Evolutionary conservation across 305 asterid species (phyloP).

Genomic region (Rubia occidens): DNA sequence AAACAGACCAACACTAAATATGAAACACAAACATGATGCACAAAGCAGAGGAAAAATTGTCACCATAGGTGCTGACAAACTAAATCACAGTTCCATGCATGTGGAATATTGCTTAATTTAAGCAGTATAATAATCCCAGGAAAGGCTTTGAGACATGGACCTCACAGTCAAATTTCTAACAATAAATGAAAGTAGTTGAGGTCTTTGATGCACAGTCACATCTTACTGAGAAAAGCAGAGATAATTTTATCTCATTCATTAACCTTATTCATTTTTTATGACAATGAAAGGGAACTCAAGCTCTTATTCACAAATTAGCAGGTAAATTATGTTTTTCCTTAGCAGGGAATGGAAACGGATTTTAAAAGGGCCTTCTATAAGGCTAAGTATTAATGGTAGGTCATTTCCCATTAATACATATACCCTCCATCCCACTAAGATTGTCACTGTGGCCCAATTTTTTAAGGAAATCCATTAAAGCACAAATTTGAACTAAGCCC

Average conservation of each 20-base stretch:
- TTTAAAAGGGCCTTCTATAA: background rate
- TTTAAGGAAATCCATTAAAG: background rate
- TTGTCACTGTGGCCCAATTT: background rate
- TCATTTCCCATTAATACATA: background rate
- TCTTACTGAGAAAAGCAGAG: background rate
- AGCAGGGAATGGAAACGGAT: background rate
- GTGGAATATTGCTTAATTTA: background rate
- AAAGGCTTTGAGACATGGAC: too few relatives aligned
- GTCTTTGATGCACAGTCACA: background rate
- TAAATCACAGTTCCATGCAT: background rate
- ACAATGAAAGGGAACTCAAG: background rate
- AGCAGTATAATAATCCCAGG: background rate
- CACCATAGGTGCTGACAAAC: background rate
- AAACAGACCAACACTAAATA: constrained; percentile 5
- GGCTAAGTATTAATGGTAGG: background rate
- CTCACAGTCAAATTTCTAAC: background rate
- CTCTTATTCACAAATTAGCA: background rate
- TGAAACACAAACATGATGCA: background rate
- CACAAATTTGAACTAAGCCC: background rate
- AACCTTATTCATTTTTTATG: background rate
- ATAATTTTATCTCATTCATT: background rate
- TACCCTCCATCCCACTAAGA: background rate
- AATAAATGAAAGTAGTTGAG: background rate
- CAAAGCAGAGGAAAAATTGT: background rate
- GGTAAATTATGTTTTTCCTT: background rate